phyloP scores from a whole-genome alignment of 768 basidiomycete genomes.

The Mycena amicta region DNA sequence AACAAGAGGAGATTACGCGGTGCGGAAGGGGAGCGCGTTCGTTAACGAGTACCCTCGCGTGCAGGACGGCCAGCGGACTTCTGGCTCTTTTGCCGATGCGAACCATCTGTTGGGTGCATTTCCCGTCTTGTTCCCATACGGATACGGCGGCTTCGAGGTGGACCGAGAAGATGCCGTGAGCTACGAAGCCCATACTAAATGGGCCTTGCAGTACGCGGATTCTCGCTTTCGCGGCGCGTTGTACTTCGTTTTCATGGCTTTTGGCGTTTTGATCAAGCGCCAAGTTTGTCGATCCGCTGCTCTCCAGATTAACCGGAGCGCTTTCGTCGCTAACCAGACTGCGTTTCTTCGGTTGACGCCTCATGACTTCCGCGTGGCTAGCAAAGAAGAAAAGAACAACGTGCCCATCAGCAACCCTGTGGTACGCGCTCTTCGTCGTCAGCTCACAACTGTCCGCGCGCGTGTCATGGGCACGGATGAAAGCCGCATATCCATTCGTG shows the following conservation, averaged over 20 bases:
- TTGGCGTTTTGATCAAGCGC: neutral
- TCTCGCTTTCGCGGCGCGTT: conserved; percentile 27
- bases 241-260: neutral
- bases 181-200: conserved; percentile 30
- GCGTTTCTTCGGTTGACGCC: neutral
- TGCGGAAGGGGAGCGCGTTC: conserved; percentile 24
- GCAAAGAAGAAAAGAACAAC: neutral
- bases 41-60: conserved; percentile 33
- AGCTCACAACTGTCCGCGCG: neutral
- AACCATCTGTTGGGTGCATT: conserved; percentile 36
- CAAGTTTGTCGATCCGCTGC: neutral
- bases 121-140: conserved; percentile 39
- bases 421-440: neutral
- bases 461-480: neutral
- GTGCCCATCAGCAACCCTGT: neutral
- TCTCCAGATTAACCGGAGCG: neutral
- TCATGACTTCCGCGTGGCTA: neutral
- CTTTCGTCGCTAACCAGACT: neutral
- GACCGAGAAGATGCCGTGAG: conserved; percentile 4
- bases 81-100: conserved; percentile 26
- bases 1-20: neutral
- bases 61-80: neutral
- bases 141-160: conserved; percentile 31
- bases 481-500: neutral
- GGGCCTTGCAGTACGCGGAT: conserved; percentile 33